Evolutionary conservation across 176 grass and related monocot genomes (phyloP), one percentile per base, ranked within the genome.

Genomic region (Avena atlantica): DNA sequence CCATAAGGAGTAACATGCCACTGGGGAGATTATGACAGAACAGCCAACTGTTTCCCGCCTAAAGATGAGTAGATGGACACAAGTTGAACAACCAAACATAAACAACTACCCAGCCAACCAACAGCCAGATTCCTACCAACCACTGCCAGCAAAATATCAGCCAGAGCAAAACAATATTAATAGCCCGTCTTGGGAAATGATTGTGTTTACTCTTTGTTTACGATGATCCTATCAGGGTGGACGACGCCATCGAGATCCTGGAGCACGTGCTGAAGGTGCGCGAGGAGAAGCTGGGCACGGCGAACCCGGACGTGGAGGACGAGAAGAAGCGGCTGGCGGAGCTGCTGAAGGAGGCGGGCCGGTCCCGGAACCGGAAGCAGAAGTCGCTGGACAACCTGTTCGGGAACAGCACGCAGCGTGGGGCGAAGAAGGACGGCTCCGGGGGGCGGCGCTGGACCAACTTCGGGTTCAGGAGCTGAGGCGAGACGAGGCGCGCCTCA

Each of bases 261-360:
- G 97, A 97, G 53, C 92, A 97, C 3, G 94, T 99, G 21, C 87
- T 99, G 44, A 99, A 99, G 82, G 92, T 94, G 80, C 82, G 97
- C 44, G 97, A 99, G 78, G 94, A 99, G 80, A 94, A 96, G 73
- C 94, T 99, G 3, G 97, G 97, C 53, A 99, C 97, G 2, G 92
- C 92, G 24, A 99, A 96, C 91, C 97, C 97, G 0, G 97, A 96
- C 44, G 90, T 99, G 4, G 97, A 99, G 72, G 97, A 99, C 0
- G 97, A 99, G 83, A 99, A 96, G 97, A 89, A 90, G 76, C 89
- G 97, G 49, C 74, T 99, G 2, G 71, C 86, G 0, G 97, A 93
- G 80, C 97, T 99, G 37, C 83, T 99, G 36, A 99, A 99, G 73
- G 97, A 97, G 84, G 94, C 94, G 0, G 94, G 97, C 1, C 87